Evolutionary conservation across 805 yeast species (phyloP).

Genomic region (Starmerella stigmatis): DNA sequence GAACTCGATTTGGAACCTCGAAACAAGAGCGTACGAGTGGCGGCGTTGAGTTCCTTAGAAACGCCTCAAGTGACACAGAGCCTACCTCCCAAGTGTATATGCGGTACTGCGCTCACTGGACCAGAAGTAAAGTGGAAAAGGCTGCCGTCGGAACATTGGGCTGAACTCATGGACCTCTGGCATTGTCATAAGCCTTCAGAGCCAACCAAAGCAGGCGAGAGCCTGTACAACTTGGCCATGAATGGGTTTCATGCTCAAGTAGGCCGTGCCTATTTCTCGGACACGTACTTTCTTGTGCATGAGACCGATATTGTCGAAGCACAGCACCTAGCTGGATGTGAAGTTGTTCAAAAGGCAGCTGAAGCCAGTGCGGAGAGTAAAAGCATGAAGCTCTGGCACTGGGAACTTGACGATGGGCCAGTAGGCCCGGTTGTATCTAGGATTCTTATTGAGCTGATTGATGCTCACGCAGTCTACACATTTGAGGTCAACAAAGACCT

Average conservation of each 20-base stretch:
- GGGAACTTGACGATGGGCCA: constrained; percentile 36
- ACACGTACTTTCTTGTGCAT: constrained; percentile 43
- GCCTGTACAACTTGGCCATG: constrained; percentile 23
- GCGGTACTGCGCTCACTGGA: background rate
- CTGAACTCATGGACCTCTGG: constrained; percentile 95
- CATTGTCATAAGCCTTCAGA: constrained; percentile 61
- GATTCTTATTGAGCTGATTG: constrained; percentile 26
- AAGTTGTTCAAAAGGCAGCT: background rate
- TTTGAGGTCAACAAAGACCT: constrained; percentile 19
- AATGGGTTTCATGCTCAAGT: constrained; percentile 33
- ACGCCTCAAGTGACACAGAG: background rate
- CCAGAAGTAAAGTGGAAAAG: constrained; percentile 32
- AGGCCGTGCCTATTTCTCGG: constrained; percentile 43
- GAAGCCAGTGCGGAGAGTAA: background rate
- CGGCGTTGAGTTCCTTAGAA: background rate
- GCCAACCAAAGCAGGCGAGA: constrained; percentile 14
- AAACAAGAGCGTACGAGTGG: background rate
- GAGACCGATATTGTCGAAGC: constrained; percentile 13
- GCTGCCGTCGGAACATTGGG: constrained; percentile 90
- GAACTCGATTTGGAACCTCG: background rate
- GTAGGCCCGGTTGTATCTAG: constrained; percentile 10
- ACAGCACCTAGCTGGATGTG: background rate
- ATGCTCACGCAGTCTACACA: constrained; percentile 30
- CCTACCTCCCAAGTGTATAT: background rate
- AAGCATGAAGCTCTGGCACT: constrained; percentile 40